phyloP scores from a whole-genome alignment of 2,329 filamentous ascomycete genomes.

The Neurospora crassa region DNA sequence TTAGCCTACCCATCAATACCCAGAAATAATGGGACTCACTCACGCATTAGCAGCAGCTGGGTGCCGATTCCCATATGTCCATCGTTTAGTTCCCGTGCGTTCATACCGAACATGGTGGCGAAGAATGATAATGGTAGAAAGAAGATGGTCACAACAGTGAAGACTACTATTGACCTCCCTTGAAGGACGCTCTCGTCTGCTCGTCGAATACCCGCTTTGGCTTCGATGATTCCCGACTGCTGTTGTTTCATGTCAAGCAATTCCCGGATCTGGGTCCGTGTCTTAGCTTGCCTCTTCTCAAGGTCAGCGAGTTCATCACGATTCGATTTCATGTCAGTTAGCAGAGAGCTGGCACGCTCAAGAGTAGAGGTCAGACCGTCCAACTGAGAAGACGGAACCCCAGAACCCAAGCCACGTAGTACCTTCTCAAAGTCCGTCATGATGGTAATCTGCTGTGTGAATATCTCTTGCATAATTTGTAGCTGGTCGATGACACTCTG shows the following conservation, averaged over 20 bases:
- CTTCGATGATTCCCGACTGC: constrained; percentile 25
- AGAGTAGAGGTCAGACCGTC: constrained; percentile 5
- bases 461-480: constrained; percentile 18
- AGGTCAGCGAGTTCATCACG: constrained; percentile 18
- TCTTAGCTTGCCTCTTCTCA: constrained; percentile 20
- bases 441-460: constrained; percentile 15
- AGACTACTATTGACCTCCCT: constrained; percentile 24
- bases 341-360: constrained; percentile 7
- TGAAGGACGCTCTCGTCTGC: constrained; percentile 24
- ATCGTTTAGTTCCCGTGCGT: constrained; percentile 17
- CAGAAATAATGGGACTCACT: not conserved
- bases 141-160: constrained; percentile 27
- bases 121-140: constrained; percentile 29
- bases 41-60: constrained; percentile 15
- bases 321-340: constrained; percentile 16
- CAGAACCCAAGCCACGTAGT: constrained; percentile 7
- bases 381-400: not conserved
- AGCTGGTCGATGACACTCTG: constrained; percentile 16
- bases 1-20: not conserved
- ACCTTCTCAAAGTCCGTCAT: constrained; percentile 17
- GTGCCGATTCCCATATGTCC: constrained; percentile 8
- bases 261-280: constrained; percentile 20
- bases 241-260: constrained; percentile 25
- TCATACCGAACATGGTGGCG: constrained; percentile 31
- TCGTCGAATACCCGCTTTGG: constrained; percentile 20